These are phyloP conservation scores for Sechiopsis laciniata DNA, from an alignment of 306 rosid genomes.

Conservation along the genomic window DNA sequence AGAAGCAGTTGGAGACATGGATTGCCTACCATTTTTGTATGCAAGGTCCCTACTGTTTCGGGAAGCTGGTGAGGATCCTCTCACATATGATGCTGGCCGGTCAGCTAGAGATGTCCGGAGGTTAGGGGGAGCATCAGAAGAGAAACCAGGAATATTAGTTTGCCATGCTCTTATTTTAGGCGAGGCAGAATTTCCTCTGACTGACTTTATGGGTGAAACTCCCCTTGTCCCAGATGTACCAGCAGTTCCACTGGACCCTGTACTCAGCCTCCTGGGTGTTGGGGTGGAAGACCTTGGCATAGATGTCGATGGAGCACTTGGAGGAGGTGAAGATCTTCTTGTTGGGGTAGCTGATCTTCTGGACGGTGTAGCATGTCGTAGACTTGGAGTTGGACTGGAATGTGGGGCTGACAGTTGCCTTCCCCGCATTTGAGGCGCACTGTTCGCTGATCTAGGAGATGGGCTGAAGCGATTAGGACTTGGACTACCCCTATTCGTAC, in stretches of 20 bases:
- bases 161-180: slow-evolving; percentile 88
- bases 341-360: slow-evolving; percentile 51
- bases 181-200: slow-evolving; percentile 72
- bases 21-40: slow-evolving; percentile 50
- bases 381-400: slow-evolving; percentile 63
- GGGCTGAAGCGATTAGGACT: slow-evolving; percentile 78
- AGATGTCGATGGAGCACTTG: slow-evolving; percentile 58
- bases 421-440: slow-evolving; percentile 57
- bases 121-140: slow-evolving; percentile 78
- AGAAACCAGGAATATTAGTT: slow-evolving; percentile 75
- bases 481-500: slow-evolving; percentile 79
- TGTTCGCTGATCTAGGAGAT: slow-evolving; percentile 66
- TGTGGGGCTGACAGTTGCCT: slow-evolving; percentile 53
- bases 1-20: slow-evolving; percentile 75
- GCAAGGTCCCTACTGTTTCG: slow-evolving; percentile 56
- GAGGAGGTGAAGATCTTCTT: slow-evolving; percentile 65
- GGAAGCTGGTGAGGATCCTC: slow-evolving; percentile 86
- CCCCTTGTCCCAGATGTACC: slow-evolving; percentile 55
- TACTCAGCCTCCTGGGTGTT: slow-evolving; percentile 60
- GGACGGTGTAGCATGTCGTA: slow-evolving; percentile 46
- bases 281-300: slow-evolving; percentile 58
- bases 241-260: slow-evolving; percentile 44
- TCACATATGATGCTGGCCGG: slow-evolving; percentile 72
- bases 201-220: slow-evolving; percentile 58
- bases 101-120: slow-evolving; percentile 78